Percentiles rank a stretch among this genome's conserved stretches.
phyloP scores from a whole-genome alignment of 139 green algal species.

The Tetraselmis chui region DNA sequence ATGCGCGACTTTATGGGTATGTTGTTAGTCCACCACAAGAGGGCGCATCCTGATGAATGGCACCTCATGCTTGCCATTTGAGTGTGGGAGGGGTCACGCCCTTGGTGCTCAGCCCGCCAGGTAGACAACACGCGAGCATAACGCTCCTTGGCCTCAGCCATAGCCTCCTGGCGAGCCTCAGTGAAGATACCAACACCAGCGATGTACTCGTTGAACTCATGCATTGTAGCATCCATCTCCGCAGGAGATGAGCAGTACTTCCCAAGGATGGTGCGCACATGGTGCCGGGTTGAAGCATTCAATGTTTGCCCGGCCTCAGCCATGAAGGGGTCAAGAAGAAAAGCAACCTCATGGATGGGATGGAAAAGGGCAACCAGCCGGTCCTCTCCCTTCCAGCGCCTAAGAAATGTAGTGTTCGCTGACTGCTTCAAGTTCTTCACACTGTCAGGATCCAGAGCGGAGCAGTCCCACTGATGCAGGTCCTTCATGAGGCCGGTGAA shows the following conservation, averaged over 20 bases:
- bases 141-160: neutral
- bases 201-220: neutral
- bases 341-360: neutral
- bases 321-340: neutral
- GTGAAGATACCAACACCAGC: neutral
- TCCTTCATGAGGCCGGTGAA: neutral
- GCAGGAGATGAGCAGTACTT: neutral
- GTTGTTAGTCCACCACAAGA: neutral
- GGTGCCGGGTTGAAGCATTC: neutral
- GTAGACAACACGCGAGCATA: neutral
- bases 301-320: neutral
- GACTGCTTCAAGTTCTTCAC: neutral
- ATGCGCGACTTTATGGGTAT: neutral
- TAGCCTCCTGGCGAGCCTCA: neutral
- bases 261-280: neutral
- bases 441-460: neutral
- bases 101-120: neutral
- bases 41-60: neutral
- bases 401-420: neutral
- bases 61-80: neutral
- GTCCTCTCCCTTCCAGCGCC: neutral
- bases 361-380: neutral
- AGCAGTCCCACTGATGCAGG: neutral
- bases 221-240: neutral
- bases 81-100: neutral